phyloP scores from a whole-genome alignment of 2,329 filamentous ascomycete genomes.

The Huntiella omanensis region DNA sequence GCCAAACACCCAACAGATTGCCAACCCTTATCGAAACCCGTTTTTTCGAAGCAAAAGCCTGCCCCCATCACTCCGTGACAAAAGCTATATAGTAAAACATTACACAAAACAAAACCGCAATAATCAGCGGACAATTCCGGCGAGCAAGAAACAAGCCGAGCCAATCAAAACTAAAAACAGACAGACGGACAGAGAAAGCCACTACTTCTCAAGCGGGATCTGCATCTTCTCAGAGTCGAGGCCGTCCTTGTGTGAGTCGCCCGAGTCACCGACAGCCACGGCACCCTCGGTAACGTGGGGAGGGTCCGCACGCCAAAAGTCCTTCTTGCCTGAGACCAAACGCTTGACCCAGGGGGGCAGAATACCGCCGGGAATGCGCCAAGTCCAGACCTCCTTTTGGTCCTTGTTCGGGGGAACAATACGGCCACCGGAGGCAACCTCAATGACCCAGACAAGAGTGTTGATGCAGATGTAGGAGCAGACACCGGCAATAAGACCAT shows the following conservation, averaged over 20 bases:
- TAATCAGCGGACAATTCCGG: too few relatives aligned
- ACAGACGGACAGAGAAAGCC: background rate
- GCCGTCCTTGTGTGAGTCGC: conserved; percentile 1
- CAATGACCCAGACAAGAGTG: conserved; percentile 47
- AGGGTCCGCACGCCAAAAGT: conserved; percentile 41
- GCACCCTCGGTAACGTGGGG: conserved; percentile 12
- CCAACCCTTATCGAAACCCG: too few relatives aligned
- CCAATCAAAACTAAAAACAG: background rate
- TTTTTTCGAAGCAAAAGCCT: too few relatives aligned
- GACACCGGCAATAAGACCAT: conserved; percentile 68
- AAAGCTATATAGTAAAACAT: too few relatives aligned
- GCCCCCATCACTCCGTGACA: too few relatives aligned
- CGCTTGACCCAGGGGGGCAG: conserved; percentile 56
- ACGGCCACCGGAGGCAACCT: conserved; percentile 45
- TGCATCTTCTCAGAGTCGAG: conserved; percentile 7
- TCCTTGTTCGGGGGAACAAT: conserved; percentile 59
- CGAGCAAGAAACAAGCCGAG: too few relatives aligned
- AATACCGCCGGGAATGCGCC: conserved; percentile 54
- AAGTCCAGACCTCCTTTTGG: conserved; percentile 65
- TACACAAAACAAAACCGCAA: too few relatives aligned
- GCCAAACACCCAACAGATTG: too few relatives aligned
- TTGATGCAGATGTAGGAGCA: conserved; percentile 63
- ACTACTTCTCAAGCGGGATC: conserved; percentile 4
- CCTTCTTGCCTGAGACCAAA: conserved; percentile 44
- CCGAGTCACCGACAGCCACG: conserved; percentile 4